Base-by-base conservation (phyloP, 129 eudicot genomes). In the Sambucus nigra region DNA sequence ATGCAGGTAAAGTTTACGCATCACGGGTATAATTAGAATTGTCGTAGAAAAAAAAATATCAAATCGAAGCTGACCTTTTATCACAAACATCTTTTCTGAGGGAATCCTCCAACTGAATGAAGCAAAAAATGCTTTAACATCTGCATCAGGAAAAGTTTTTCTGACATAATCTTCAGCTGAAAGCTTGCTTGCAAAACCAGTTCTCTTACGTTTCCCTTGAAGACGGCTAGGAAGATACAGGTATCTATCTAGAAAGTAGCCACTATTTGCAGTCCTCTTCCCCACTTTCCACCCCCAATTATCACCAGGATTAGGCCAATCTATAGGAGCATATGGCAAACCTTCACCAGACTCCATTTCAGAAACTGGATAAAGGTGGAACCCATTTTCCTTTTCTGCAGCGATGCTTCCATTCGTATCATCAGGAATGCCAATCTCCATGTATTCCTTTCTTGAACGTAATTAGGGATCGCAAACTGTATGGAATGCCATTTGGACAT, bases 241-340 rank as follows among this genome's bases (percentile, higher is more conserved):
- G 60, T 81, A 81, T 63, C 97, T 76, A 59, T 89, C 95, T 57
- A 73, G 1, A 70, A 75, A 81, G 48, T 64, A 48, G 14, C 92
- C 95, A 6, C 65, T 23, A 51, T 16, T 4, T 8, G 69, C 51
- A 25, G 69, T 45, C 70, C 97, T 75, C 71, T 59, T 78, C 45
- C 97, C 97, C 63, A 78, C 94, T 50, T 72, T 88, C 97, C 92
- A 88, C n/a, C 63, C 38, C 97, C 97, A 88, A 7, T 31, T 78
- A 54, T 88, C 94, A 59, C 97, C 97, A 16, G 77, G 88, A 47
- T 47, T 57, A 6, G 97, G 97, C 70, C 79, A 88, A 76, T 84
- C 72, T 29, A 64, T 72, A 0, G 97, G 97, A 40, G 97, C 97
- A 60, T 88, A 88, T 4, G 97, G 94, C 53, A 75, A 72, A 45